Conservation (phyloP, 2,329 filamentous ascomycete genomes). For the Fusarium sp. region DNA sequence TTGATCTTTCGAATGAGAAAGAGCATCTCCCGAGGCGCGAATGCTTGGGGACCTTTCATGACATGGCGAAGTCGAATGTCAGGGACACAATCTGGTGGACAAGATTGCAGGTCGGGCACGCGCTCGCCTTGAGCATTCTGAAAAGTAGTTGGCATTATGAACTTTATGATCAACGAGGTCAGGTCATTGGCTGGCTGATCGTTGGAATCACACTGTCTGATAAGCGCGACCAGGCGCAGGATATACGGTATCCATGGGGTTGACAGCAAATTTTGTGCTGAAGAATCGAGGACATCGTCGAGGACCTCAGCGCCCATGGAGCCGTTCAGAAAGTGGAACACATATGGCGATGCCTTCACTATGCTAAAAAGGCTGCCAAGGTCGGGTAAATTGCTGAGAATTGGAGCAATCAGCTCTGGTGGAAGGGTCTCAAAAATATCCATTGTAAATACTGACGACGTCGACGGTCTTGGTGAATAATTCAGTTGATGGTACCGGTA, state of each 20-base stretch:
- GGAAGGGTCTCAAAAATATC: constrained; percentile 27
- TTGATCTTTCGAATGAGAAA: constrained; percentile 23
- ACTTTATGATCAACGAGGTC: constrained; percentile 11
- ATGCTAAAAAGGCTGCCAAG: constrained; percentile 18
- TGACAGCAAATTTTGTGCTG: background rate
- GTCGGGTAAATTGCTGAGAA: constrained; percentile 18
- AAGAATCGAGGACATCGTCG: constrained; percentile 25
- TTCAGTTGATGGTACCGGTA: background rate
- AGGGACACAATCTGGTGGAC: constrained; percentile 9
- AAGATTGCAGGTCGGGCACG: constrained; percentile 12
- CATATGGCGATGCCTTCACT: constrained; percentile 10
- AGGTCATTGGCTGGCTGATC: constrained; percentile 12
- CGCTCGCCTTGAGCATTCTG: background rate
- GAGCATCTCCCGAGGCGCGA: constrained; percentile 17
- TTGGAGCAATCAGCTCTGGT: constrained; percentile 22
- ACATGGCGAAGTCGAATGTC: constrained; percentile 10
- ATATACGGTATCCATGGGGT: constrained; percentile 34
- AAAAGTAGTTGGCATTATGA: constrained; percentile 9
- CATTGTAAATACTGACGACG: constrained; percentile 4
- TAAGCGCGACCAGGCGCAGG: constrained; percentile 27
- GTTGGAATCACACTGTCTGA: constrained; percentile 1
- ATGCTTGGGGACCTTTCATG: background rate
- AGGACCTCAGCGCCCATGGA: constrained; percentile 20
- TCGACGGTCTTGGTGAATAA: background rate
- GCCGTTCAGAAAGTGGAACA: constrained; percentile 24